Conservation (phyloP, 768 basidiomycete genomes). For the Suillus discolor region DNA sequence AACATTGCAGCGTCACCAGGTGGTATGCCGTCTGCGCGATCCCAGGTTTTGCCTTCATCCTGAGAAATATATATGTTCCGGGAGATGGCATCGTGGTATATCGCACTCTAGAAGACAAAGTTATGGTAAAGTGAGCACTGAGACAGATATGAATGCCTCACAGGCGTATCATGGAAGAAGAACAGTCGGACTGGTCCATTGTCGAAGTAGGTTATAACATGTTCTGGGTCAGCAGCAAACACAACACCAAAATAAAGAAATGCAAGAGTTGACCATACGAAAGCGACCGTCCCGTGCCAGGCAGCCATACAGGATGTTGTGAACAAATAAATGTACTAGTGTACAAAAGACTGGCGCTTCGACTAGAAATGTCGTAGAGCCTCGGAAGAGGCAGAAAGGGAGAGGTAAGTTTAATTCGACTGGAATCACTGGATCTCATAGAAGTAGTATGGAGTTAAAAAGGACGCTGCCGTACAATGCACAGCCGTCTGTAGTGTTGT, state of each 20-base stretch:
- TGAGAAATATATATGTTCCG: conserved; percentile 76
- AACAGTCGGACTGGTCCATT: conserved; percentile 77
- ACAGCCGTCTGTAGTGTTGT: no score
- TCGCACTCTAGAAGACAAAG: conserved; percentile 47
- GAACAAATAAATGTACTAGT: not conserved
- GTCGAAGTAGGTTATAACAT: conserved; percentile 55
- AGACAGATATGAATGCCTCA: conserved; percentile 40
- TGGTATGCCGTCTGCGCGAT: conserved; percentile 49
- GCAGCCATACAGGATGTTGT: conserved; percentile 26
- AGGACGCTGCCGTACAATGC: no score
- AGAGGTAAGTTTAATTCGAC: no score
- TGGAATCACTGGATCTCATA: no score
- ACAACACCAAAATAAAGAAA: conserved; percentile 23
- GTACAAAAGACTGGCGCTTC: no score
- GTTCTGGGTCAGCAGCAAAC: conserved; percentile 49
- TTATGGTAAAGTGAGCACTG: not conserved
- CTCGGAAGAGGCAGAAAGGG: no score
- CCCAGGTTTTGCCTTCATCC: conserved; percentile 84
- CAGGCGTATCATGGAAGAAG: conserved; percentile 93
- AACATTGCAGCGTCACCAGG: conserved; percentile 68
- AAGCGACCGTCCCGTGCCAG: conserved; percentile 26
- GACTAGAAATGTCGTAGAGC: no score
- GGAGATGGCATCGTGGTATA: conserved; percentile 76
- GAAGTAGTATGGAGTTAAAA: no score
- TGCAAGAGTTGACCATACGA: conserved; percentile 25